Base-by-base conservation (phyloP, 2,329 filamentous ascomycete genomes). In the Pestalotiopsis sp. region DNA sequence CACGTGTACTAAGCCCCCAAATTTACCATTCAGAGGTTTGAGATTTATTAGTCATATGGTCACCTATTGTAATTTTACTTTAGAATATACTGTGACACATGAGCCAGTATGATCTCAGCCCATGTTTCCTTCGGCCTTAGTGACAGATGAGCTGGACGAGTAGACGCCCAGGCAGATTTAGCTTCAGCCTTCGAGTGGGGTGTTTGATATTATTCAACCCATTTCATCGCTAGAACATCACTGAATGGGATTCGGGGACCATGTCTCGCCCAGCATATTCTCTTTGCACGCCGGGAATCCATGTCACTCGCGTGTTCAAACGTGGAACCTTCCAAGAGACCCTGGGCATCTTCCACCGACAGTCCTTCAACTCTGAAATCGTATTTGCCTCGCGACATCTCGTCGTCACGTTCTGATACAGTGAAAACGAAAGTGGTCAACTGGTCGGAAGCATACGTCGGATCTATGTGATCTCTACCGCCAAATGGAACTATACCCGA, bases 371-470 rank as follows among this genome's bases (percentile, higher is more conserved):
- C 56, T 12, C 9, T 14, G 31, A 62, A 6, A n/a, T 27, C 2
- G 27, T 36, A 39, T 4, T 13, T 62, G 31, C 23, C 84, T 80
- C 4, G 84, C 84, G 4, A 84, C 84, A 58, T 87, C 85, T 68
- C 68, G 23, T 69, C 68, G 14, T 68, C 66, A 31, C 69, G 63
- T 17, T 70, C 67, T 6, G 65, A 64, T 27, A 66, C 39, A 13
- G 4, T 49, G 39, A 68, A 70, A n/a, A 56, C 17, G 38, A 72
- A 72, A 31, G 20, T 58, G 9, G 68, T 61, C 2, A 31, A 66
- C 20, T 71, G 69, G 20, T 49, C 12, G 41, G 41, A 45, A 45
- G 41, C 25, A 13, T 17, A 2, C 49, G 67, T 67, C 67, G 70
- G 14, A 25, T 65, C 13, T 45, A 31, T 25, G 52, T 7, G 27